Base-by-base conservation (phyloP, 257 asterid species). In the Fraxinus excelsior region DNA sequence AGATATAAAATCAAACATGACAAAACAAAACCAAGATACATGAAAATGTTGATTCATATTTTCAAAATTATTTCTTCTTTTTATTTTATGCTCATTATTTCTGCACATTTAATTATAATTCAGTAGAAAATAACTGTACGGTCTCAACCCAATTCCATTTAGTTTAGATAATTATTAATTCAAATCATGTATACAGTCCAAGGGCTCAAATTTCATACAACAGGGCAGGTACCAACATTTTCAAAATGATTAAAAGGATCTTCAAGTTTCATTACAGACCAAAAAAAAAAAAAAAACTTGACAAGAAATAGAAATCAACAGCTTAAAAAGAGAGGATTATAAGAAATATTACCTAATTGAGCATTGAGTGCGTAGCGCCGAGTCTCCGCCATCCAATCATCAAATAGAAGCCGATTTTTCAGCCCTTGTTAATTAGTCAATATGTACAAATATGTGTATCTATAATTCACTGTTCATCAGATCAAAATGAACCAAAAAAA, bases 311-410 rank as follows among this genome's bases (percentile, higher is more conserved):
- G 37, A 19, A 10, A 28, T 21, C 1, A 46, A 29, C 5, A 56
- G 18, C 31, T 51, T 18, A 49, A 23, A 21, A 46, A 2, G 7
- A 72, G 42, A 78, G 46, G 21, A 42, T 0, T n/a, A 16, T 58
- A 34, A 53, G 14, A 74, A 71, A 76, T 65, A 3, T 72, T 77
- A 88, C 92, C 92, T 84, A 88, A 80, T 84, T 86, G 92, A 71
- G 92, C 90, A 78, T 80, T 84, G 80, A 88, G 89, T 19, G 87
- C 87, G 78, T 77, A 86, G 70, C 89, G 85, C 74, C 88, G 85
- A 76, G 79, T 80, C 71, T 84, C 90, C 71, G 87, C 83, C 92
- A 86, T 88, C 74, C 68, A 49, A 71, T 34, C 73, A 71, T 74
- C 73, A 70, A 56, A 80, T 3, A 66, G 62, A 32, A 72, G 76